A percentile compares a stretch with the other conserved stretches of the same genome.
Evolutionary conservation across 495 filamentous ascomycete genomes (phyloP).

Genomic region (Ascobolus immersus): DNA sequence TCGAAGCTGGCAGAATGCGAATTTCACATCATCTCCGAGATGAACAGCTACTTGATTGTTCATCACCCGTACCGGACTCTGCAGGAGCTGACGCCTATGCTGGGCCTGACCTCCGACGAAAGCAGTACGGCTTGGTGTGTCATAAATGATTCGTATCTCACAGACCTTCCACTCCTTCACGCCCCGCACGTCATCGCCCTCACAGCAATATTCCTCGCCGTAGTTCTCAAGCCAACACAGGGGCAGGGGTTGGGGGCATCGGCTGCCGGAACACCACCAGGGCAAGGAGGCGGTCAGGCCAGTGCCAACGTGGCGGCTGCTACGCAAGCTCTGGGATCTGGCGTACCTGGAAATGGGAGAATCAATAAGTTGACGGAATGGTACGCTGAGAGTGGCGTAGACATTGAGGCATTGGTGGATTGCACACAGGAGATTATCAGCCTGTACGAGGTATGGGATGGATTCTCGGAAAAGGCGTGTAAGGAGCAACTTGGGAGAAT

Average conservation of each 20-base stretch:
- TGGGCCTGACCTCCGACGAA: constrained; percentile 55
- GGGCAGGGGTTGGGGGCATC: no score
- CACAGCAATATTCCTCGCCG: constrained; percentile 64
- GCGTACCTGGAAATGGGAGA: constrained; percentile 21
- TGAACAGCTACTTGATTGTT: constrained; percentile 80
- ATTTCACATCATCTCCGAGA: constrained; percentile 81
- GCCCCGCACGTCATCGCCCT: constrained; percentile 77
- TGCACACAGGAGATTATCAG: constrained; percentile 88
- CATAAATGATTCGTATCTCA: constrained; percentile 91
- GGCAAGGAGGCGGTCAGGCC: constrained; percentile 11
- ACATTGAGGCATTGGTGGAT: constrained; percentile 77
- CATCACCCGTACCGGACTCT: constrained; percentile 94
- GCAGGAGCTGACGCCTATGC: constrained; percentile 39
- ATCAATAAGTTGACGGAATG: constrained; percentile 55
- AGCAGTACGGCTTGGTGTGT: constrained; percentile 52
- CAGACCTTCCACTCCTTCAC: constrained; percentile 68
- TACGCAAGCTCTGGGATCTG: constrained; percentile 18
- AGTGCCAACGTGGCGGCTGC: constrained; percentile 20
- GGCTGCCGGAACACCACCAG: constrained; percentile 5
- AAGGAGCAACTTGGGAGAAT: constrained; percentile 58
- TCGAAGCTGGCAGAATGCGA: constrained; percentile 85
- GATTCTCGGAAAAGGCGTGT: constrained; percentile 60
- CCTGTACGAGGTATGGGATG: constrained; percentile 78
- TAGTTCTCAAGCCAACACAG: constrained; percentile 46
- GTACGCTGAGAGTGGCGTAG: constrained; percentile 78